Base-by-base conservation (phyloP, 176 grass and related monocot genomes). In the Musa troglodytarum region DNA sequence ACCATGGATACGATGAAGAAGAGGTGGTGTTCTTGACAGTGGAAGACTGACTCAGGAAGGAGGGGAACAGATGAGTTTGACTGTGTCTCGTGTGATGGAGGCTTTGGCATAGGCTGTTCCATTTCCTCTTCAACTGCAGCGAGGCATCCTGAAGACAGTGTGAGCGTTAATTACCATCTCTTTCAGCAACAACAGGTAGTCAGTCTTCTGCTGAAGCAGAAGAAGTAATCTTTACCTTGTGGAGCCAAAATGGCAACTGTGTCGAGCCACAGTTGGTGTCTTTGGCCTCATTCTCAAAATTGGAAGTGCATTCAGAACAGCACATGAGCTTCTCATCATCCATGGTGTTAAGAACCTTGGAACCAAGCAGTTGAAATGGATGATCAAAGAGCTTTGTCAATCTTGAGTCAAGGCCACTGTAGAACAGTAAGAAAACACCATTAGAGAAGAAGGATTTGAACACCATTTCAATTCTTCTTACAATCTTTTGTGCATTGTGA, bases 111-210 rank as follows among this genome's bases (percentile, higher is more conserved):
- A 92, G 62, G 70, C 83, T 78, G 76, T 85, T 92, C 93, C 93
- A 96, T 88, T 96, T 96, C 73, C 81, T 86, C 66, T 83, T 92
- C 82, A 92, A 67, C 65, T 96, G 90, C 59, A 81, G 57, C 89
- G 92, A 76, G 78, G 88, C 73, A 62, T 82, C 83, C 34, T 88
- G 68, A 34, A 65, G 74, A 50, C 29, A 82, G 23, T 70, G 49
- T 53, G 21, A 7, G 19, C 23, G 13, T 49, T 11, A 11, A 4
- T 52, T n/a, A 16, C 34, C 8, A 52, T 65, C 69, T 51, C 34
- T 21, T 49, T 16, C 1, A 22, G 23, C 10, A 68, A 16, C 24
- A 34, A 29, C 2, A 68, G 17, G 3, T 15, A 8, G 7, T 16
- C 11, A 8, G 7, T 34, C 11, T 28, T 16, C 28, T 68, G 13